Base-by-base conservation (phyloP, 306 rosid species). In the Cicer judaicum region DNA sequence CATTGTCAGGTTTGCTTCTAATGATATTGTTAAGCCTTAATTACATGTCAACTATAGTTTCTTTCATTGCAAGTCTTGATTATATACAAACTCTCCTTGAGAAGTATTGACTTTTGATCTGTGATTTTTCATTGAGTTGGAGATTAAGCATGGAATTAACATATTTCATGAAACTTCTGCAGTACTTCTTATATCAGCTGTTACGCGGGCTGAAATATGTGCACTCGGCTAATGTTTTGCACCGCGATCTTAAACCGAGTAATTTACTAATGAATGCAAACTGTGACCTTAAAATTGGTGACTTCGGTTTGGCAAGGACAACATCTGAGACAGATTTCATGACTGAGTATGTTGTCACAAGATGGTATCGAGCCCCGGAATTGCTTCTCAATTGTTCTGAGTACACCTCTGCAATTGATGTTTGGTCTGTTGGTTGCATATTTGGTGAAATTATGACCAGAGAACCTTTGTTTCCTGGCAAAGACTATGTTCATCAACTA, bases 191-290 rank as follows among this genome's bases (percentile, higher is more conserved):
- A 73, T 84, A 84, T 66, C 88, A 84, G 82, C 84, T 84, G 72
- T 56, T 84, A 38, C 76, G 88, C 16, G 88, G 88, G 66, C 77
- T 84, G 69, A 84, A 81, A 76, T 84, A 84, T 68, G 84, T 84
- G 75, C 88, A 84, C 77, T 84, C 88, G 0, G 97, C 97, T 74
- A 81, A 87, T 62, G 99, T 94, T 62, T 84, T 94, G 88, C 99
- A 94, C 92, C 99, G 99, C 15, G 99, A 94, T 87, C 96, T 94
- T 57, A 94, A 94, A 88, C 99, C 99, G 9, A 92, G 99, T 61
- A 94, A 94, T 81, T 86, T 94, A 83, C 92, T 94, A 70, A 85
- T 92, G 72, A 94, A 90, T 84, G 79, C 96, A 8, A 82, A 78
- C 71, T 78, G 86, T 14, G 83, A 82, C 80, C 83, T 82, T 60